Evolutionary conservation across 2,329 filamentous ascomycete species (phyloP).

Genomic region (Exserohilum rostratum): DNA sequence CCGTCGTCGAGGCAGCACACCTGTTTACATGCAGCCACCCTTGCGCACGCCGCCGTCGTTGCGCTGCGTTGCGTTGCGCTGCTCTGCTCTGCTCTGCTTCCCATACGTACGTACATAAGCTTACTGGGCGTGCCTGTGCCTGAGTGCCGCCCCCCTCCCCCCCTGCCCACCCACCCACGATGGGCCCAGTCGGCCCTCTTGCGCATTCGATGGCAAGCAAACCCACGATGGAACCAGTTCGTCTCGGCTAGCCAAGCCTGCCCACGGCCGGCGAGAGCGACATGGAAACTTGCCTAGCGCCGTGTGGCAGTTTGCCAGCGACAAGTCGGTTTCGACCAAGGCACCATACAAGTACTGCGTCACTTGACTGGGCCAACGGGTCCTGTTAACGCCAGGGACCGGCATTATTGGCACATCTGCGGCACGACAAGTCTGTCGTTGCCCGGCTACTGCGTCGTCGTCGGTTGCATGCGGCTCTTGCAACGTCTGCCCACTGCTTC

Average conservation of each 20-base stretch:
- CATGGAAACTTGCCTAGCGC: constrained; percentile 9
- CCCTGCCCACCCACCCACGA: no score
- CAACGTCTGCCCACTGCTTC: constrained; percentile 11
- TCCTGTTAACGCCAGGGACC: neutral
- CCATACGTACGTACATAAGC: no score
- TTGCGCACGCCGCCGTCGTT: no score
- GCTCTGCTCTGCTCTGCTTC: no score
- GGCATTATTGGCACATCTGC: neutral
- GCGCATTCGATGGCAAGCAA: constrained; percentile 5
- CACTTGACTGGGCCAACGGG: constrained; percentile 2
- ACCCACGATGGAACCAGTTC: constrained; percentile 12
- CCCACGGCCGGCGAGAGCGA: constrained; percentile 1
- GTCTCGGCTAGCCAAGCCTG: constrained; percentile 16
- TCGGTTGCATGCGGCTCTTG: constrained; percentile 14
- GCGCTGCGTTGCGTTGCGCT: no score
- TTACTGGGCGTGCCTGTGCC: neutral
- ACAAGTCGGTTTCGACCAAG: constrained; percentile 1
- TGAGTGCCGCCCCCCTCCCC: neutral
- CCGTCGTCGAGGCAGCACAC: no score
- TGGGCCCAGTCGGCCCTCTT: neutral
- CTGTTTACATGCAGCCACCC: no score
- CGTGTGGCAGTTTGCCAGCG: constrained; percentile 7
- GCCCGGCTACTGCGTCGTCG: no score
- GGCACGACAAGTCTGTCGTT: neutral
- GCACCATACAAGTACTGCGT: constrained; percentile 3